Base-by-base conservation (phyloP, 108 stramenopile species). In the Skeletonema tropicum region DNA sequence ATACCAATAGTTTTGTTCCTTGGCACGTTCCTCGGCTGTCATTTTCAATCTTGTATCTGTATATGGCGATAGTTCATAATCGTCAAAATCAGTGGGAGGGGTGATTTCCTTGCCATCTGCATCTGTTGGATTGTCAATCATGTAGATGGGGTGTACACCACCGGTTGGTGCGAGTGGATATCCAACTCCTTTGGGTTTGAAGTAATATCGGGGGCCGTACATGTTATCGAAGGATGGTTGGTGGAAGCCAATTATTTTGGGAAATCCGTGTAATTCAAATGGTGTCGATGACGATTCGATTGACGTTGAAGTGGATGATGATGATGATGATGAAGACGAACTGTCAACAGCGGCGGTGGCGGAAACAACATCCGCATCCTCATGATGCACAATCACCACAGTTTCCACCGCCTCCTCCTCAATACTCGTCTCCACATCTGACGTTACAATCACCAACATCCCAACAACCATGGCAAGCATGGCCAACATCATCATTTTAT, bases 151-250 rank as follows among this genome's bases (percentile, higher is more conserved):
- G 48, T 80, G 79, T 23, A 74, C 25, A 0, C 79, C 79, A 2
- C 79, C 79, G 4, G 33, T 39, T 3, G 79, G 79, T 6, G 58
- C 58, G 10, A 70, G 17, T 5, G 68, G 59, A 62, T 80, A 80
- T 3, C 79, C 79, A 14, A 70, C 73, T 6, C 79, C 79, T 12
- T 62, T 68, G 33, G 79, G 79, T 66, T 80, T 80, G 52, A 35
- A 46, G 46, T 80, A 74, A 15, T 33, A 41, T 46, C 58, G 62
- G 26, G 68, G 41, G 1, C 58, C 58, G 23, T 58, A 73, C 8
- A 74, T 48, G 23, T 42, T 68, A 48, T 80, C 72, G 3, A 52
- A 30, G n/a, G 66, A 68, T 26, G 79, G 41, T 14, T 68, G 62
- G 39, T 80, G 79, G 36, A 74, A 74, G 6, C 79, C 79, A 31